Base-by-base conservation (phyloP, 176 grass and related monocot species). In the Musa itinerans region DNA sequence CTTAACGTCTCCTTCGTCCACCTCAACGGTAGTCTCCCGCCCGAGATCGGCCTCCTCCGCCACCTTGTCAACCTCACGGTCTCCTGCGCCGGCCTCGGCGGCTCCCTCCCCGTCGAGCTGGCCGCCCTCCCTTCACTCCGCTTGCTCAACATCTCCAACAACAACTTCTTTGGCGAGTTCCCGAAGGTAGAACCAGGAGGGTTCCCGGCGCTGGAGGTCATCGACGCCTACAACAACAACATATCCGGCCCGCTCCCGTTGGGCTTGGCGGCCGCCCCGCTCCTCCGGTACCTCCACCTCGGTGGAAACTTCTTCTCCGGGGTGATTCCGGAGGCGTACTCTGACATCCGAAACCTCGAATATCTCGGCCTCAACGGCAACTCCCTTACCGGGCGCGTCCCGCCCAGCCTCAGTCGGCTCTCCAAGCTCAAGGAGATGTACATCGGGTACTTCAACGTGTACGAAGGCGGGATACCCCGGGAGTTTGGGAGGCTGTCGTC, bases 221-320 rank as follows among this genome's bases (percentile, higher is more conserved):
- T 94, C 72, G 95, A 98, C 71, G 74, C 68, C 56, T 98, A 98
- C 82, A 94, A 98, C 75, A 98, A 98, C 84, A 93, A 94, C 81
- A 61, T 98, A 48, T 83, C 83, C 2, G 95, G 95, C n/a, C 53
- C 59, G 2, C 84, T 98, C 2, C 95, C 84, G 10, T 57, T 67
- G 1, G 77, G 80, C 10, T 2, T 52, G 19, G 9, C 76, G 0
- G 0, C 13, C 0, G 79, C 81, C 56, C 68, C 72, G 0, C 52
- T 23, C 2, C 85, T 98, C 10, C 80, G 86, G 1, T 81, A 91
- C 82, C 80, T 98, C 78, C 84, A 91, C 54, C 84, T 98, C 2
- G 90, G 95, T n/a, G 95, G 95, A 0, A 98, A 98, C 81, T 98
- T 78, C 82, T 98, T 98, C 84, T 54, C 81, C 11, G 90, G 90